Conservation (phyloP, 805 yeast species). For the Ogataea haglerorum region DNA sequence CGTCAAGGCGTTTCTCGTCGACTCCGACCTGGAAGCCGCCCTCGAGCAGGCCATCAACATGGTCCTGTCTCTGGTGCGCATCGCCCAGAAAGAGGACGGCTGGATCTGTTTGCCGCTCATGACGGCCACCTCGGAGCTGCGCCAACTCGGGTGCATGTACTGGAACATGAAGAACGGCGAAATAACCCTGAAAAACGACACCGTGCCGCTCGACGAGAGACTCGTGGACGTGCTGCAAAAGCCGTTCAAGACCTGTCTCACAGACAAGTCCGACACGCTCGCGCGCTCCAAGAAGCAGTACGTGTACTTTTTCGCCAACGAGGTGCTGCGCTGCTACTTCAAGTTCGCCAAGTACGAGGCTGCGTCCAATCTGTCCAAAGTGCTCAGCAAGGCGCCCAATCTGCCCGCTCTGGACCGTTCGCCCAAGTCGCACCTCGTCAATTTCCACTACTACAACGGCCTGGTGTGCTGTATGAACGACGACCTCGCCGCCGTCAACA, state of each 20-base stretch:
- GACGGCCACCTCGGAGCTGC: conserved; percentile 17
- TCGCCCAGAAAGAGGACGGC: conserved; percentile 16
- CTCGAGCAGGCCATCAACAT: conserved; percentile 15
- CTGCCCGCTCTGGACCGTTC: conserved; percentile 47
- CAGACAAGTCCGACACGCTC: conserved; percentile 63
- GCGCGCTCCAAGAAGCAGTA: conserved; percentile 53
- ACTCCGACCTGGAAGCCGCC: conserved; percentile 19
- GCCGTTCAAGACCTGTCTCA: conserved; percentile 72
- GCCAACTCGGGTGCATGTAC: conserved; percentile 19
- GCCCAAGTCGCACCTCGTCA: conserved; percentile 52
- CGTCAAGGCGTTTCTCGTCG: conserved; percentile 19
- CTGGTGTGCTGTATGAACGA: conserved; percentile 63
- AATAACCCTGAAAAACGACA: conserved; percentile 9
- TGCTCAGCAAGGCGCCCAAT: conserved; percentile 52
- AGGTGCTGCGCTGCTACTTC: conserved; percentile 68
- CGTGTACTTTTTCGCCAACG: conserved; percentile 67
- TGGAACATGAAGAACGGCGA: conserved; percentile 10
- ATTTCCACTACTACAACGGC: conserved; percentile 68
- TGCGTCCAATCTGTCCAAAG: conserved; percentile 72
- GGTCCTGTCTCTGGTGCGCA: conserved; percentile 15
- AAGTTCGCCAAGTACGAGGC: conserved; percentile 63
- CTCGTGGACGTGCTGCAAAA: conserved; percentile 48
- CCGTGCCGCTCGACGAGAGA: conserved; percentile 24
- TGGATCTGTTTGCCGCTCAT: conserved; percentile 23
- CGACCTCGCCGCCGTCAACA: conserved; percentile 50